These are phyloP conservation scores for Strigomonas galati DNA, from an alignment of 208 protist species.

Conservation along the genomic window DNA sequence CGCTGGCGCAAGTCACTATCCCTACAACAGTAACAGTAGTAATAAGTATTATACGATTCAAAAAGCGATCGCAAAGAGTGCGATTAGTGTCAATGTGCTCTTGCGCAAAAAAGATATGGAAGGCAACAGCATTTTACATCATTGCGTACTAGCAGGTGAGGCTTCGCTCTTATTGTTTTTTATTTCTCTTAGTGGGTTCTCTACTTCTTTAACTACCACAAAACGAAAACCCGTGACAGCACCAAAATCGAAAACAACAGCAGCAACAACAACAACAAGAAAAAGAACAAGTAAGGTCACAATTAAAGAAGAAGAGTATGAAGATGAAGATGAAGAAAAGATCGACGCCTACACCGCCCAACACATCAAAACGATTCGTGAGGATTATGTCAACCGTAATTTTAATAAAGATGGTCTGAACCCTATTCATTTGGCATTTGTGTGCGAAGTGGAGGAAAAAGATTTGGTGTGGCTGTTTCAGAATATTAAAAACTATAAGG, in stretches of 20 bases:
- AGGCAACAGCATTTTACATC: not conserved
- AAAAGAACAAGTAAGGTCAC: too few relatives aligned
- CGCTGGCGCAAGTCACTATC: too few relatives aligned
- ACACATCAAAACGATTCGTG: not conserved
- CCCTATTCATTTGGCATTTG: not conserved
- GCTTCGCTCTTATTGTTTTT: not conserved
- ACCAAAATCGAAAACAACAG: too few relatives aligned
- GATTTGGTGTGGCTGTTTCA: not conserved
- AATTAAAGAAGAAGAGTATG: not conserved
- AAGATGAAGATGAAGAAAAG: not conserved
- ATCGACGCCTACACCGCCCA: too few relatives aligned
- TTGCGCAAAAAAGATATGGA: not conserved
- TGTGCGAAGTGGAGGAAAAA: not conserved
- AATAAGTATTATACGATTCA: not conserved
- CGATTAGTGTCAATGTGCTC: not conserved
- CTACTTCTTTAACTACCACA: not conserved
- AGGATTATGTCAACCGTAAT: not conserved
- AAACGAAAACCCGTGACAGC: not conserved
- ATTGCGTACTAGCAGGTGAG: not conserved
- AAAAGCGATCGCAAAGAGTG: not conserved
- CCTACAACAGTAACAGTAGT: too few relatives aligned
- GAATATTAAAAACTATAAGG: not conserved
- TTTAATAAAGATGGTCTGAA: not conserved
- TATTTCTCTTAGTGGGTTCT: not conserved
- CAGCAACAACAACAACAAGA: too few relatives aligned